These are phyloP conservation scores for Leccinum imitatum DNA, from an alignment of 768 basidiomycete species.

Conservation along the genomic window DNA sequence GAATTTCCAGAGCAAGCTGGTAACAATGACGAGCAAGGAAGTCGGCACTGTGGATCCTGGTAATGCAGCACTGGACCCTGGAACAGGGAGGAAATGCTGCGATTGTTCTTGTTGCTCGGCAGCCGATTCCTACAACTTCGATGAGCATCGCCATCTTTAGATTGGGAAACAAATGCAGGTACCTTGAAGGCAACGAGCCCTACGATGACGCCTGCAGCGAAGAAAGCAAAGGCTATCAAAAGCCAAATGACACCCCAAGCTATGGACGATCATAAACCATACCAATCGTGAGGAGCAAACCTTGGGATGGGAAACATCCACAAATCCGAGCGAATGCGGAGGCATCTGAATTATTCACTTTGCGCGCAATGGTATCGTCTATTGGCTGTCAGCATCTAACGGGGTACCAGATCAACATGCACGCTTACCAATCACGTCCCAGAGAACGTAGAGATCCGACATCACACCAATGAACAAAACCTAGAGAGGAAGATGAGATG, in stretches of 20 bases:
- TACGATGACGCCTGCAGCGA: constrained; percentile 72
- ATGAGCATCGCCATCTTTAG: not conserved
- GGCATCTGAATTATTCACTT: constrained; percentile 87
- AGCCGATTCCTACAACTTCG: constrained; percentile 49
- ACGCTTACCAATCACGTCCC: constrained; percentile 78
- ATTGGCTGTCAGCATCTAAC: not conserved
- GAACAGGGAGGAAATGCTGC: constrained; percentile 58
- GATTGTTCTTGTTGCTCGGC: constrained; percentile 54
- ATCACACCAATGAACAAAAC: constrained; percentile 83
- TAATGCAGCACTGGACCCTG: constrained; percentile 44
- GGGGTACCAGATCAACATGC: not conserved
- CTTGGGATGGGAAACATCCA: constrained; percentile 83
- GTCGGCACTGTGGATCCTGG: constrained; percentile 29
- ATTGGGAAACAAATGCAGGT: constrained; percentile 8
- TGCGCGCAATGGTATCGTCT: constrained; percentile 85
- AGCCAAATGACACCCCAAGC: constrained; percentile 94
- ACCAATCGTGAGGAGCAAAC: constrained; percentile 32
- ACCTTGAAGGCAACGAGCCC: constrained; percentile 85
- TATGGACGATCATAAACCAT: constrained; percentile 27
- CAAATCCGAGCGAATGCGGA: constrained; percentile 81
- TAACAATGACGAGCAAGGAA: constrained; percentile 21
- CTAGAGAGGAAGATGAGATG: constrained; percentile 33
- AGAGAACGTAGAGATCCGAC: constrained; percentile 84
- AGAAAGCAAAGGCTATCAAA: constrained; percentile 69
- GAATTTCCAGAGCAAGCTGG: constrained; percentile 28